Percentiles rank a stretch among this genome's conserved stretches.
Evolutionary conservation across 23 red algal species (phyloP).

Genomic region (Gracilaria caudata): DNA sequence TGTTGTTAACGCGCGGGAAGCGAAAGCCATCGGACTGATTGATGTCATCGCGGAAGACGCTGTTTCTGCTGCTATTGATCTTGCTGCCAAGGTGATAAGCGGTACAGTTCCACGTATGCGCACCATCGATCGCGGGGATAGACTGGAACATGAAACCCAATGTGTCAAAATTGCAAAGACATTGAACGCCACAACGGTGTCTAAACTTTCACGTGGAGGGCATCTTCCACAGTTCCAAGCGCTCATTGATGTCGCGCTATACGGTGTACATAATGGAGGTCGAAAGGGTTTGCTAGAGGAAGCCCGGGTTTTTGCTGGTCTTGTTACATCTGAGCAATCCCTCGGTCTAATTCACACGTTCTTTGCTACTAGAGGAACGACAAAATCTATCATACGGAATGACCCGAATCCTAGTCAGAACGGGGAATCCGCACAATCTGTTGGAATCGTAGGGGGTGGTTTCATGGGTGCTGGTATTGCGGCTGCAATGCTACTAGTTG

Average conservation of each 20-base stretch:
- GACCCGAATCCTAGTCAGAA: constrained; percentile 20
- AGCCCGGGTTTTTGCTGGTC: constrained; percentile 64
- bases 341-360: constrained; percentile 87
- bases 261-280: constrained; percentile 82
- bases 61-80: constrained; percentile 58
- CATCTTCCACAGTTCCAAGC: constrained; percentile 80
- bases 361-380: constrained; percentile 80
- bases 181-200: constrained; percentile 38
- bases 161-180: constrained; percentile 58
- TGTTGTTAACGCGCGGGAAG: constrained; percentile 63
- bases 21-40: constrained; percentile 64
- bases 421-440: constrained; percentile 40
- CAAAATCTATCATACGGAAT: constrained; percentile 48
- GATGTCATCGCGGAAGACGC: constrained; percentile 64
- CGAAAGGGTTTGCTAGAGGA: constrained; percentile 79
- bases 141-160: constrained; percentile 51
- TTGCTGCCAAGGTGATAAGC: constrained; percentile 61
- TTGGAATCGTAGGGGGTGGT: constrained; percentile 92
- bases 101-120: constrained; percentile 13
- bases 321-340: constrained; percentile 68
- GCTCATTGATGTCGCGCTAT: constrained; percentile 69
- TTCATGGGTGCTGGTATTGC: constrained; percentile 99
- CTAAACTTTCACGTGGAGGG: constrained; percentile 65
- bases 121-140: constrained; percentile 64
- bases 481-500: constrained; percentile 60